These are phyloP conservation scores for Harringtonia lauricola DNA, from an alignment of 2,329 filamentous ascomycete genomes.

Conservation along the genomic window DNA sequence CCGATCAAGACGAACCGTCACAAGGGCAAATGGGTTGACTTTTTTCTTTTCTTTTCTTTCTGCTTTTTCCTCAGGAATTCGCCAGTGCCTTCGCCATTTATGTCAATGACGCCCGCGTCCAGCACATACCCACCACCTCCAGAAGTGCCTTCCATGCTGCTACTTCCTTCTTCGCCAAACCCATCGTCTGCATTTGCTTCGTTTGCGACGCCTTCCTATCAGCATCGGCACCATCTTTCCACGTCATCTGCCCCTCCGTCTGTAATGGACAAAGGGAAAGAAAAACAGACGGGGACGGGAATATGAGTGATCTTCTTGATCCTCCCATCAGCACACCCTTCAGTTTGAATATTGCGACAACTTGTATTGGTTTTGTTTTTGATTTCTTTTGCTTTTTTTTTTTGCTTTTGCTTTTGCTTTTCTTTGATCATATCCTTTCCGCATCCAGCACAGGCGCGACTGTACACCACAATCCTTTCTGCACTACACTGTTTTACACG, in stretches of 20 bases:
- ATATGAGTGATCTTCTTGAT: conserved; percentile 2
- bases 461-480: conserved; percentile 9
- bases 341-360: neutral
- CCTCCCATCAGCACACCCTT: neutral
- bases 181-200: conserved; percentile 29
- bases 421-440: neutral
- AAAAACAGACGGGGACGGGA: conserved; percentile 15
- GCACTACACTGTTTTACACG: conserved; percentile 1
- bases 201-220: conserved; percentile 24
- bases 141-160: conserved; percentile 24
- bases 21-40: conserved; percentile 40
- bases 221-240: conserved; percentile 27
- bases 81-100: conserved; percentile 6
- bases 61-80: conserved; percentile 20
- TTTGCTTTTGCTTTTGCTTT: conserved; percentile 9
- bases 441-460: conserved; percentile 13
- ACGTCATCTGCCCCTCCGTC: conserved; percentile 22
- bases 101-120: conserved; percentile 4
- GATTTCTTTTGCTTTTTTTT: conserved; percentile 13
- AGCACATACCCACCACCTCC: conserved; percentile 30
- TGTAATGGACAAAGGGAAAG: conserved; percentile 24
- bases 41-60: conserved; percentile 23
- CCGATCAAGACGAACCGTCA: conserved; percentile 2
- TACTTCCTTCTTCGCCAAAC: conserved; percentile 17
- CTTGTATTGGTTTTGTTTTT: conserved; percentile 14